A percentile compares a stretch with the other conserved stretches of the same genome.
Conservation (phyloP, 1,139 yeast species). For the Zygoascus meyerae region DNA sequence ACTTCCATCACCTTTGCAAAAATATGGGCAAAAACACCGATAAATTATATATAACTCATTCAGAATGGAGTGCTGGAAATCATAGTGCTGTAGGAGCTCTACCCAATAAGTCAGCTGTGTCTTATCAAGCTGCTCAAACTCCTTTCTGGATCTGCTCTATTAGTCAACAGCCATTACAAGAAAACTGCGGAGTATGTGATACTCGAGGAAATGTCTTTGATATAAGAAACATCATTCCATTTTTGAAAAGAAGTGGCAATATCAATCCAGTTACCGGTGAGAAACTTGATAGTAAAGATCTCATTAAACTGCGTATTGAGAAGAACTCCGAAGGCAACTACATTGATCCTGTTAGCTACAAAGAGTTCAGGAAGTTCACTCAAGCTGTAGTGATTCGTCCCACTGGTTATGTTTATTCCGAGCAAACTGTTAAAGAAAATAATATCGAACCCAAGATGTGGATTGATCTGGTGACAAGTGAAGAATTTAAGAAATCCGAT, state of each 20-base stretch:
- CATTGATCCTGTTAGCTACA: conserved; percentile 34
- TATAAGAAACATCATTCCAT: conserved; percentile 31
- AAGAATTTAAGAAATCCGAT: conserved; percentile 29
- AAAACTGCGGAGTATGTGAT: conserved; percentile 30
- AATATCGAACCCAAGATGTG: conserved; percentile 30
- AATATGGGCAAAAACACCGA: conserved; percentile 38
- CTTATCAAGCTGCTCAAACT: conserved; percentile 19
- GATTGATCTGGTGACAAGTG: conserved; percentile 33
- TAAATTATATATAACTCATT: conserved; percentile 35
- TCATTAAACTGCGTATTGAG: conserved; percentile 29
- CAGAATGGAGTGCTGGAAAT: conserved; percentile 32
- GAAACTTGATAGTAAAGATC: conserved; percentile 23
- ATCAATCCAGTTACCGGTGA: conserved; percentile 34
- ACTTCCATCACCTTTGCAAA: too few species aligned
- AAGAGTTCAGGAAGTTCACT: conserved; percentile 29
- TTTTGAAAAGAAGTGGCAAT: conserved; percentile 26
- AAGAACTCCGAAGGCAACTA: conserved; percentile 28
- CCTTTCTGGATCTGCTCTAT: conserved; percentile 36
- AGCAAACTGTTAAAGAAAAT: conserved; percentile 30
- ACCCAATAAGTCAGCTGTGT: conserved; percentile 14
- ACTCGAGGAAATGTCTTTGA: conserved; percentile 34
- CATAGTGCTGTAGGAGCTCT: conserved; percentile 29
- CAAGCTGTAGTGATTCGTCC: conserved; percentile 31
- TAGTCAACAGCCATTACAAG: conserved; percentile 32
- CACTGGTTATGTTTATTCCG: conserved; percentile 33